A percentile compares a stretch with the other conserved stretches of the same genome.
These are phyloP conservation scores for Gossypioides kirkii DNA, from an alignment of 345 rosid species.

Conservation along the genomic window DNA sequence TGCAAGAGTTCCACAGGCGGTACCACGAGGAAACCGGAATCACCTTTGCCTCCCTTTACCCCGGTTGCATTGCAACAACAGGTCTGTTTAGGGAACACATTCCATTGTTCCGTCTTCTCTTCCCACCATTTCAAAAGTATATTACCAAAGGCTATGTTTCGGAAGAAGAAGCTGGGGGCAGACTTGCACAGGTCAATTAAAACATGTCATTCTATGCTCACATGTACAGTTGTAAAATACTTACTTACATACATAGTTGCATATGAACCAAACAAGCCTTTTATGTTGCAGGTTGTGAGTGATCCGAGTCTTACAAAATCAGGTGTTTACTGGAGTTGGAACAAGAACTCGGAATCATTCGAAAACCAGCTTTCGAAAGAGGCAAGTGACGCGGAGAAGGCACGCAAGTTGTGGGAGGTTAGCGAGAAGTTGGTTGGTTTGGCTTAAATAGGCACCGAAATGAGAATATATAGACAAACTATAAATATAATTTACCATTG, in stretches of 20 bases:
- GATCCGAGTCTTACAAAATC: conserved; percentile 83
- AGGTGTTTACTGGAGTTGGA: conserved; percentile 97
- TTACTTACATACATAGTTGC: not conserved
- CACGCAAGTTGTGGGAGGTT: conserved; percentile 54
- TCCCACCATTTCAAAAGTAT: conserved; percentile 70
- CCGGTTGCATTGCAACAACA: conserved; percentile 94
- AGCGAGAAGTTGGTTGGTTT: conserved; percentile 63
- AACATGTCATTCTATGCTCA: not conserved
- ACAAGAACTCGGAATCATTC: conserved; percentile 25
- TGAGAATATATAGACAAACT: too few relatives aligned
- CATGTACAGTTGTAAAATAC: too few relatives aligned
- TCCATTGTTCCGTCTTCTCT: conserved; percentile 51
- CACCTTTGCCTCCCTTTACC: conserved; percentile 84
- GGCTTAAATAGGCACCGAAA: conserved; percentile 24
- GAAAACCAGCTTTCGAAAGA: conserved; percentile 87
- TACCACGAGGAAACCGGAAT: conserved; percentile 79
- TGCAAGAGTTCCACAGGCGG: conserved; percentile 94
- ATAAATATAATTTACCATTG: not conserved
- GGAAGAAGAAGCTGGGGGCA: conserved; percentile 82
- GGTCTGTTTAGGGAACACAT: conserved; percentile 86
- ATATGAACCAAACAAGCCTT: not conserved
- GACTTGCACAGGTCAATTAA: conserved; percentile 68
- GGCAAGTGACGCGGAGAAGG: conserved; percentile 86
- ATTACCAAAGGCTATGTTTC: conserved; percentile 72
- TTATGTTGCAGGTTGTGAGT: conserved; percentile 55